Base-by-base conservation (phyloP, 2,329 filamentous ascomycete genomes). In the Furcasterigmium furcatum region DNA sequence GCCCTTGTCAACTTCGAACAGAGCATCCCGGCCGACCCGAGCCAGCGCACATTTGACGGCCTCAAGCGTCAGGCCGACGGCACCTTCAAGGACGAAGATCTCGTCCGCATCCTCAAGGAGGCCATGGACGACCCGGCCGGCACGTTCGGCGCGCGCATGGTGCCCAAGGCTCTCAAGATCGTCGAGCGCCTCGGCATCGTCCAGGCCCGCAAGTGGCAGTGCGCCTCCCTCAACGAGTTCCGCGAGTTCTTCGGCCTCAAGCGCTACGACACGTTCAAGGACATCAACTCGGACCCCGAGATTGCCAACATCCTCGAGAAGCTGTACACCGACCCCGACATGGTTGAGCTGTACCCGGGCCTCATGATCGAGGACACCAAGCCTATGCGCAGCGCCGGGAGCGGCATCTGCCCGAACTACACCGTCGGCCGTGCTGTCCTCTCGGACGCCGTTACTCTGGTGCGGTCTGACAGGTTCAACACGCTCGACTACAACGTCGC, bases 291-390 rank as follows among this genome's bases (percentile, higher is more conserved):
- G 2, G 70, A 85, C 51, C 66, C 68, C 2, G 71, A 79, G n/a
- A 75, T 85, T n/a, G n/a, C n/a, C n/a, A n/a, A n/a, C n/a, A n/a
- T n/a, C n/a, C n/a, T 86, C 4, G 74, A 78, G 48, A 71, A 78
- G 52, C 65, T 86, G 12, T 86, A 86, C 60, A 72, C 76, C 19
- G 72, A 82, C 40, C 81, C 82, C 0, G 83, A 86, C 52, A 78
- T 77, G 58, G 80, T 88, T 12, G 85, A 88, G 57, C 68, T 88
- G 6, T 88, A 88, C 55, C 84, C 84, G 1, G 85, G 85, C 9
- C 64, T 88, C 2, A 76, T 87, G 49, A 67, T 77, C n/a, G 80
- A 84, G 57, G 73, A 80, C 43, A 66, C 69, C 24, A 82, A 82
- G 56, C 67, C 70, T 1, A 65, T 67, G 1, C 72, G 73, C 46